phyloP scores from a whole-genome alignment of 108 stramenopile species.

The Asterionellopsis glacialis region DNA sequence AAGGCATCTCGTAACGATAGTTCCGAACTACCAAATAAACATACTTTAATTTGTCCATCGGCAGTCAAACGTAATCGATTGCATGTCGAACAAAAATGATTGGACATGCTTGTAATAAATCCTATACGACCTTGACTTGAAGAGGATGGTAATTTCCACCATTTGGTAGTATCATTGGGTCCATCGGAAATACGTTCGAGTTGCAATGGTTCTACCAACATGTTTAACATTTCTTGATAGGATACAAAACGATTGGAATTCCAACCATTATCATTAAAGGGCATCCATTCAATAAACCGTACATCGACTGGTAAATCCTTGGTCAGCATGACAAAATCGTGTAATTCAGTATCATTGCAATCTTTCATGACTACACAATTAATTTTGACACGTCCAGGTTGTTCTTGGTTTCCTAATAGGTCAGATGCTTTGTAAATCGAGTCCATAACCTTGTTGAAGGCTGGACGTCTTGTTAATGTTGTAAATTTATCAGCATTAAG shows the following conservation, averaged over 20 bases:
- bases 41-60: slow-evolving; percentile 96
- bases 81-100: slow-evolving; percentile 96
- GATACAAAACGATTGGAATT: slow-evolving; percentile 70
- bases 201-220: slow-evolving; percentile 16
- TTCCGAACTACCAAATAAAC: slow-evolving; percentile 91
- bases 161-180: slow-evolving; percentile 96
- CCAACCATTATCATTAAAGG: slow-evolving; percentile 96
- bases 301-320: slow-evolving; percentile 71
- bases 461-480: slow-evolving; percentile 83
- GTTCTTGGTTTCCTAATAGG: slow-evolving; percentile 14
- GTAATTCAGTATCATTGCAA: slow-evolving; percentile 86
- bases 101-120: slow-evolving; percentile 98
- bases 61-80: slow-evolving; percentile 97
- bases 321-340: slow-evolving; percentile 81
- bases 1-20: slow-evolving; percentile 84
- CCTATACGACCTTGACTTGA: slow-evolving; percentile 65
- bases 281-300: slow-evolving; percentile 99
- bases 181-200: slow-evolving; percentile 57
- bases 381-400: slow-evolving; percentile 70
- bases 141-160: slow-evolving; percentile 57
- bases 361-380: slow-evolving; percentile 96
- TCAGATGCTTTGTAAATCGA: slow-evolving; percentile 54
- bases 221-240: slow-evolving; percentile 80
- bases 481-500: slow-evolving; percentile 81
- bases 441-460: slow-evolving; percentile 60